Conservation (phyloP, 495 filamentous ascomycete genomes). For the Chaetomium tenue region DNA sequence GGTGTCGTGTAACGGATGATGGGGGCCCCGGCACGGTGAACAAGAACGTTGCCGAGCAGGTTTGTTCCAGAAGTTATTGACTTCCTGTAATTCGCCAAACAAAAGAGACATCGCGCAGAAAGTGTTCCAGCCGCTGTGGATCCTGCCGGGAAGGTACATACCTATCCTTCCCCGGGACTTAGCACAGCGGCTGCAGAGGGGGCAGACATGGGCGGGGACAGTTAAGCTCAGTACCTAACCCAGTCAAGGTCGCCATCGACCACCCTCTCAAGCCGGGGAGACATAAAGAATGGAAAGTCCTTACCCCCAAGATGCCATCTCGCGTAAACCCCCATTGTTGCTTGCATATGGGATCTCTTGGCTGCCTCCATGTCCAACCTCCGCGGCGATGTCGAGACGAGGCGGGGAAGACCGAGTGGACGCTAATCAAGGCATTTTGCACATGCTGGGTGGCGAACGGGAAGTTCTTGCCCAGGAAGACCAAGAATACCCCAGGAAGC, state of each 20-base stretch:
- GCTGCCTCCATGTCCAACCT: not conserved
- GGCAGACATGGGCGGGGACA: no score
- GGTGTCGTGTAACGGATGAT: slow-evolving; percentile 3
- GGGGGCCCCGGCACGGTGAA: not conserved
- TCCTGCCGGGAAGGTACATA: no score
- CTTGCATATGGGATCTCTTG: not conserved
- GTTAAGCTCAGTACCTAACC: no score
- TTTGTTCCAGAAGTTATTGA: slow-evolving; percentile 2
- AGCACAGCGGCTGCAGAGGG: no score
- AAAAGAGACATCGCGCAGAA: not conserved
- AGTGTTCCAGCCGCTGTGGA: no score
- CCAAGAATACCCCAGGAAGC: slow-evolving; percentile 26
- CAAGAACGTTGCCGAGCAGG: not conserved
- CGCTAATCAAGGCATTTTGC: no score
- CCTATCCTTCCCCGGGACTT: no score
- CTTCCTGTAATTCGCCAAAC: not conserved
- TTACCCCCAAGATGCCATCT: not conserved
- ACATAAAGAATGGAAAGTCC: not conserved
- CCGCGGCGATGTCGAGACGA: not conserved
- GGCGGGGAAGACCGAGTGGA: not conserved
- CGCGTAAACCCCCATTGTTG: slow-evolving; percentile 5
- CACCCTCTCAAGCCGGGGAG: not conserved
- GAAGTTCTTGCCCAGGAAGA: slow-evolving; percentile 7
- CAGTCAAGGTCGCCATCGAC: not conserved
- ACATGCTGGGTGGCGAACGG: no score